phyloP scores from a whole-genome alignment of 1,139 yeast species.

The Scheffersomyces parashehatae region DNA sequence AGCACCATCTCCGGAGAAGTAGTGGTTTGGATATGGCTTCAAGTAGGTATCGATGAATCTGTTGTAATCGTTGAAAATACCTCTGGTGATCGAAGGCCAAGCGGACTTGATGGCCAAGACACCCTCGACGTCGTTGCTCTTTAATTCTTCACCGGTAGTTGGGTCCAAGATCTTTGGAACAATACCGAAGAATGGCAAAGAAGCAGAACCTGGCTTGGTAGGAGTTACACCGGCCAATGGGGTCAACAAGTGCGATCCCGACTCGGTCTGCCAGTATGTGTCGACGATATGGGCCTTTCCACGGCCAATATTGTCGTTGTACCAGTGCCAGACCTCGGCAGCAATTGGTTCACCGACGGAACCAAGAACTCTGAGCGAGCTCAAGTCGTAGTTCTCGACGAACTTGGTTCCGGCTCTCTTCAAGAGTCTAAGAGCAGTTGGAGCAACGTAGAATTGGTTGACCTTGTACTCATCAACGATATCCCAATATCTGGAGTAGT shows the following conservation, averaged over 20 bases:
- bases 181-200: constrained; percentile 76
- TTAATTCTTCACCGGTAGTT: constrained; percentile 64
- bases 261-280: constrained; percentile 85
- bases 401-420: constrained; percentile 78
- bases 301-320: constrained; percentile 75
- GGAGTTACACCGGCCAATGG: constrained; percentile 76
- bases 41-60: constrained; percentile 71
- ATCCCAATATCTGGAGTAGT: constrained; percentile 80
- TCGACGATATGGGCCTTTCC: constrained; percentile 73
- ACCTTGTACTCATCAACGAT: constrained; percentile 76
- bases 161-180: constrained; percentile 72
- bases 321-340: constrained; percentile 94
- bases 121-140: constrained; percentile 68
- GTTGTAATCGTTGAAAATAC: constrained; percentile 69
- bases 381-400: constrained; percentile 64
- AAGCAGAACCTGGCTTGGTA: constrained; percentile 78
- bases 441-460: constrained; percentile 86
- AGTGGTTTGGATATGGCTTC: constrained; percentile 67
- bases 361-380: constrained; percentile 71
- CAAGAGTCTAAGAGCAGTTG: constrained; percentile 81
- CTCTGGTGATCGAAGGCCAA: constrained; percentile 82
- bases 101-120: constrained; percentile 68
- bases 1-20: constrained; percentile 83
- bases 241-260: constrained; percentile 71
- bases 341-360: constrained; percentile 94